phyloP scores from a whole-genome alignment of 2,329 filamentous ascomycete genomes.

The Neofusicoccum kwambonambiense region DNA sequence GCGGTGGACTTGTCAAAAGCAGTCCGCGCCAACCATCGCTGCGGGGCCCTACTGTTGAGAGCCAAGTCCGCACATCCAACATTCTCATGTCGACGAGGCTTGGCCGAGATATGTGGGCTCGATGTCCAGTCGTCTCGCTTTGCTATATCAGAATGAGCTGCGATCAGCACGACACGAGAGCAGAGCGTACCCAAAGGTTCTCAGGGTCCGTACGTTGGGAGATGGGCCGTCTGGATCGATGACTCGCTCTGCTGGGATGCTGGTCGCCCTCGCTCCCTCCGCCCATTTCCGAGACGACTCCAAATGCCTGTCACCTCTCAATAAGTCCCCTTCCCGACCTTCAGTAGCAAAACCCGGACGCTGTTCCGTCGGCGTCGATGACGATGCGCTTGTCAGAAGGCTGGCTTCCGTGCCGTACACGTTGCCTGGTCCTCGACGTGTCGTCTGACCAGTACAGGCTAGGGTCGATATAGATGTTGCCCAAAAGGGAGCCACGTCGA shows the following conservation, averaged over 20 bases:
- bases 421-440: background rate
- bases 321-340: background rate
- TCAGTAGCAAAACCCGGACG: background rate
- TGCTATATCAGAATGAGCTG: no score
- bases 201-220: no score
- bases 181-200: no score
- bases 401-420: background rate
- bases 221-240: background rate
- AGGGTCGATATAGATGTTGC: background rate
- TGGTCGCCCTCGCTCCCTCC: background rate
- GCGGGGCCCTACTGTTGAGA: no score
- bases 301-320: no score
- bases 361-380: background rate
- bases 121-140: no score
- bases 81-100: no score
- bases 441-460: background rate
- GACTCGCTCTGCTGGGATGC: background rate
- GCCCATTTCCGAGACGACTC: background rate
- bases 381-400: background rate
- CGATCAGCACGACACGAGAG: no score
- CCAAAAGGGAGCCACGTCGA: background rate
- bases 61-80: no score
- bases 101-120: no score
- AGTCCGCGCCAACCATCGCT: no score
- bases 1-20: no score